Conservation (phyloP, 2,329 filamentous ascomycete species). For the Verticillium albo-atrum region DNA sequence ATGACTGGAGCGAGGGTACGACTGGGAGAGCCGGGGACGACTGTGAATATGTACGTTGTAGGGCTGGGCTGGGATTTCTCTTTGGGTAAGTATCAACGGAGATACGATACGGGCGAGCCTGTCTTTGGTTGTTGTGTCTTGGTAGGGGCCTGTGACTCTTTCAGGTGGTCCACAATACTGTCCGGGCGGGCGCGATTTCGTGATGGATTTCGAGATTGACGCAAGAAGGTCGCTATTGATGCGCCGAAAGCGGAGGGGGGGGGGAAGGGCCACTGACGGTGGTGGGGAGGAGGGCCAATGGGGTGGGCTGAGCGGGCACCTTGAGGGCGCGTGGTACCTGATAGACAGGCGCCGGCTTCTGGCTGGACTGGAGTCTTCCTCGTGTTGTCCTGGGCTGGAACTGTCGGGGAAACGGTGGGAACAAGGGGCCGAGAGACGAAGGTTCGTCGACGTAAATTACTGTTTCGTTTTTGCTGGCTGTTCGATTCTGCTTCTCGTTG, state of each 20-base stretch:
- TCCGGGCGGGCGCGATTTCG: neutral
- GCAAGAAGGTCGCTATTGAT: slow-evolving; percentile 1
- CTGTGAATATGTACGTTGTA: neutral
- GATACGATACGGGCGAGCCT: neutral
- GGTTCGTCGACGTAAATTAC: neutral
- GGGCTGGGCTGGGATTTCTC: neutral
- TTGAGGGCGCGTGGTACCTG: neutral
- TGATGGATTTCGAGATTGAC: slow-evolving; percentile 1
- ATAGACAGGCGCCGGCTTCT: neutral
- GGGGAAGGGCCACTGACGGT: neutral
- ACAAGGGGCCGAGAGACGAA: neutral
- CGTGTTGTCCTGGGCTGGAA: neutral
- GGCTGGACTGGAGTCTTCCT: neutral
- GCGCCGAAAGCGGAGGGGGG: slow-evolving; percentile 1
- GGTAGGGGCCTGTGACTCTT: neutral
- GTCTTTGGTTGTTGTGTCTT: neutral
- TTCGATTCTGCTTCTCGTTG: neutral
- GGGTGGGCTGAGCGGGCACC: neutral
- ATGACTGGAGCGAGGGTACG: neutral
- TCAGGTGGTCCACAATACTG: neutral
- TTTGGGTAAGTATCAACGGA: neutral
- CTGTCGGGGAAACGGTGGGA: neutral
- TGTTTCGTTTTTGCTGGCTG: neutral
- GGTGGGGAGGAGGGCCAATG: neutral
- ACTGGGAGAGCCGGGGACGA: neutral